Percentiles rank a stretch among this genome's conserved stretches.
These are phyloP conservation scores for Kwoniella shivajii DNA, from an alignment of 1,284 basidiomycete genomes.

Conservation along the genomic window DNA sequence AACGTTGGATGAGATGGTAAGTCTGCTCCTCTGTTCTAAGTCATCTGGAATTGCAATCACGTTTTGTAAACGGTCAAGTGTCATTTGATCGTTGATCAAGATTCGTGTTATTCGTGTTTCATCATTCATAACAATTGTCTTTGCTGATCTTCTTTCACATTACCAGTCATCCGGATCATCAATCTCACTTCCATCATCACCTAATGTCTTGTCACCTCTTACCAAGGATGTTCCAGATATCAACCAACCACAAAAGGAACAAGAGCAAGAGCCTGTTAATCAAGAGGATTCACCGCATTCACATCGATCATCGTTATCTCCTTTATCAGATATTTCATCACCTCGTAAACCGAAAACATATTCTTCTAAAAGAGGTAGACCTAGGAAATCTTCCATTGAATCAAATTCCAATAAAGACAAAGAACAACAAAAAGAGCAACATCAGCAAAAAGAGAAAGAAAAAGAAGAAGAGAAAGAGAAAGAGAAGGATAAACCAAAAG, in stretches of 20 bases:
- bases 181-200: slow-evolving; percentile 21
- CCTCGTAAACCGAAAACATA: slow-evolving; percentile 5
- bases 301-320: slow-evolving; percentile 11
- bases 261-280: not conserved
- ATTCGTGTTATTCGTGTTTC: too few relatives aligned
- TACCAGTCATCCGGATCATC: slow-evolving; percentile 14
- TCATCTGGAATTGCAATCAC: too few relatives aligned
- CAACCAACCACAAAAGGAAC: not conserved
- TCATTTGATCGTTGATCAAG: too few relatives aligned
- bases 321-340: slow-evolving; percentile 19
- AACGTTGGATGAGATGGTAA: slow-evolving; percentile 70
- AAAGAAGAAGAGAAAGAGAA: not conserved
- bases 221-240: not conserved
- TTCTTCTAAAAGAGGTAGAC: not conserved
- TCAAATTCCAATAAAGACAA: not conserved
- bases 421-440: not conserved
- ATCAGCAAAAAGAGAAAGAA: not conserved
- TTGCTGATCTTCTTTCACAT: not conserved
- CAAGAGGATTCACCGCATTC: not conserved
- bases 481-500: not conserved
- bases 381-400: not conserved
- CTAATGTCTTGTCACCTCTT: slow-evolving; percentile 15
- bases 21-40: slow-evolving; percentile 37
- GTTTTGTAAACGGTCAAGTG: too few relatives aligned
- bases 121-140: not conserved